These are phyloP conservation scores for Phoma sp. DNA, from an alignment of 2,329 filamentous ascomycete genomes.

Conservation along the genomic window DNA sequence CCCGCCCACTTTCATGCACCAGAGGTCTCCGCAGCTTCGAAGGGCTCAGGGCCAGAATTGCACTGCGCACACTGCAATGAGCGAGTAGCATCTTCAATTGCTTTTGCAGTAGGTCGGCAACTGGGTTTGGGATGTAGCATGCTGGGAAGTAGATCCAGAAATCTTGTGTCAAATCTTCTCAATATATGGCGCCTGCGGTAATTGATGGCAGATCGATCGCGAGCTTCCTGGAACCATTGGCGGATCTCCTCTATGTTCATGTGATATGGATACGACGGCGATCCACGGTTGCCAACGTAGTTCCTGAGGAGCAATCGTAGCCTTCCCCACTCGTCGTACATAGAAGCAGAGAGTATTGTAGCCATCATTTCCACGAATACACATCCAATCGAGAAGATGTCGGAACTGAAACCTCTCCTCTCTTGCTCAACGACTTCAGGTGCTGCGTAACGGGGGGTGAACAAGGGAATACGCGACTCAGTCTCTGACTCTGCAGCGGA, in stretches of 20 bases:
- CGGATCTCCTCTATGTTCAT: too few species aligned
- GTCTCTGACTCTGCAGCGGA: conserved; percentile 22
- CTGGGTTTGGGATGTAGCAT: neutral
- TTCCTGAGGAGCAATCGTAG: neutral
- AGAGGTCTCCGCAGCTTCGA: neutral
- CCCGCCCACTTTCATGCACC: too few species aligned
- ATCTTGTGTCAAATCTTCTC: neutral
- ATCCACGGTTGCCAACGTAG: too few species aligned
- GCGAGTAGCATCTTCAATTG: neutral
- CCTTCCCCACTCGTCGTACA: neutral
- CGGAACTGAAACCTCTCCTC: conserved; percentile 3
- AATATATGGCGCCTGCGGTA: neutral
- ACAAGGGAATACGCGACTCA: conserved; percentile 18
- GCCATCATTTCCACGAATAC: conserved; percentile 10
- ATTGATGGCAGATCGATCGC: neutral
- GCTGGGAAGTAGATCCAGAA: neutral
- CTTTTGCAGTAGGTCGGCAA: neutral
- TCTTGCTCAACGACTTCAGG: conserved; percentile 29
- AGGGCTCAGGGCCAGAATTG: neutral
- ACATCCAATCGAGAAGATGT: conserved; percentile 8
- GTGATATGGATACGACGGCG: too few species aligned
- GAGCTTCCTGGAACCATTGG: neutral
- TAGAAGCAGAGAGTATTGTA: neutral
- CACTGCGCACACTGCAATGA: neutral
- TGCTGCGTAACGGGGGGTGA: conserved; percentile 26